Evolutionary conservation across 208 protist genomes (phyloP).

Genomic region (Leishmania major): DNA sequence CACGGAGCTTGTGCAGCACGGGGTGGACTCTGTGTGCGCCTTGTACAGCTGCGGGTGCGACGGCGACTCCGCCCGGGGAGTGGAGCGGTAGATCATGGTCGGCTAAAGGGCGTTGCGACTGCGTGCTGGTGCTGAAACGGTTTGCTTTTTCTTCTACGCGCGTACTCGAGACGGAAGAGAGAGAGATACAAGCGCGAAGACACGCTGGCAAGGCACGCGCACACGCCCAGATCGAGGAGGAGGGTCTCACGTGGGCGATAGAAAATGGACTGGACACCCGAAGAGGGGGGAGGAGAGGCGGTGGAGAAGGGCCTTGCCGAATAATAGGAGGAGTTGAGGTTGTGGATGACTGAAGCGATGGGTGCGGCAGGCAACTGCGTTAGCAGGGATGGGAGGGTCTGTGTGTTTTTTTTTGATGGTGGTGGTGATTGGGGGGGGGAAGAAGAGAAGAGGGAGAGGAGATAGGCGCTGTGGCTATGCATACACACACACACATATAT

Average conservation of each 20-base stretch:
- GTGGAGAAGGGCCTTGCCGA: neutral
- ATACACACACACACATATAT: neutral
- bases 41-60: conserved; percentile 33
- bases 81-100: conserved; percentile 14
- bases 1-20: conserved; percentile 18
- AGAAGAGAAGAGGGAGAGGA: neutral
- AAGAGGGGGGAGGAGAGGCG: neutral
- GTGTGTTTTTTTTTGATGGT: too few species aligned
- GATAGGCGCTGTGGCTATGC: too few species aligned
- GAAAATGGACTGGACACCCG: neutral
- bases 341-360: neutral
- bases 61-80: conserved; percentile 19
- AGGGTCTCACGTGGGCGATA: neutral
- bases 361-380: neutral
- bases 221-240: neutral
- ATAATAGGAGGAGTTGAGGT: neutral
- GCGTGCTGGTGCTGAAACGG: neutral
- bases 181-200: neutral
- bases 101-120: neutral
- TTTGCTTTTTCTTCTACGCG: neutral
- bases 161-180: neutral
- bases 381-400: neutral
- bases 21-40: conserved; percentile 6
- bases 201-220: neutral
- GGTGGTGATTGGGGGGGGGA: neutral